Conservation (phyloP, 2,329 filamentous ascomycete genomes). For the Talaromyces sp. region DNA sequence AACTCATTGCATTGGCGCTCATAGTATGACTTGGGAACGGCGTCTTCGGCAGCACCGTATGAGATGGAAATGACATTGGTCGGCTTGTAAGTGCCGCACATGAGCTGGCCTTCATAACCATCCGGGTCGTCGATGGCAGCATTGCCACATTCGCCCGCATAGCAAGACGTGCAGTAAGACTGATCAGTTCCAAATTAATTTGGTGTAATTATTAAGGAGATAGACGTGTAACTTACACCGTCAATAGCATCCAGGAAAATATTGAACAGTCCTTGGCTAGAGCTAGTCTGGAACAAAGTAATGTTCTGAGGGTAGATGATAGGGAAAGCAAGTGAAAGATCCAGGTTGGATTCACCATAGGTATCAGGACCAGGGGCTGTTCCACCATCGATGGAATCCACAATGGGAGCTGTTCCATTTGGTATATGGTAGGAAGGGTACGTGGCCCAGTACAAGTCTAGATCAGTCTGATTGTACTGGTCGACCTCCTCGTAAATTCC, state of each 20-base stretch:
- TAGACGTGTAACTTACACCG: slow-evolving; percentile 30
- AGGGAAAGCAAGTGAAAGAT: slow-evolving; percentile 54
- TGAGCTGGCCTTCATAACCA: slow-evolving; percentile 44
- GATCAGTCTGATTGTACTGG: slow-evolving; percentile 50
- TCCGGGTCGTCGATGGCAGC: slow-evolving; percentile 43
- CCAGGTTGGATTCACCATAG: slow-evolving; percentile 51
- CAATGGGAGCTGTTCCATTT: slow-evolving; percentile 42
- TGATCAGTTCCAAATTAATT: slow-evolving; percentile 10
- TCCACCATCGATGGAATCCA: slow-evolving; percentile 47
- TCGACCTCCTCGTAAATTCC: slow-evolving; percentile 55
- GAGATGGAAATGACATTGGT: slow-evolving; percentile 58
- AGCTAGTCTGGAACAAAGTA: slow-evolving; percentile 47
- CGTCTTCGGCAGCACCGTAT: slow-evolving; percentile 54
- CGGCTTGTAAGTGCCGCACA: slow-evolving; percentile 36
- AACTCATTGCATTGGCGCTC: slow-evolving; percentile 43
- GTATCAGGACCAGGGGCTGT: slow-evolving; percentile 38
- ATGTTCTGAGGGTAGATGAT: slow-evolving; percentile 53
- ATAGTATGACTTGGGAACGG: slow-evolving; percentile 54
- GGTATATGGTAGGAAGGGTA: slow-evolving; percentile 41
- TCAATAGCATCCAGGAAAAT: slow-evolving; percentile 54
- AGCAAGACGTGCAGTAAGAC: slow-evolving; percentile 52
- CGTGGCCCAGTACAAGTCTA: slow-evolving; percentile 49
- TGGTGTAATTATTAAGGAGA: background rate
- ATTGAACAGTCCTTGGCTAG: slow-evolving; percentile 37
- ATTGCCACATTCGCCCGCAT: slow-evolving; percentile 50